Evolutionary conservation across 495 filamentous ascomycete species (phyloP), one percentile per base, ranked within the genome.

Genomic region (Lasiosphaeria ovina): DNA sequence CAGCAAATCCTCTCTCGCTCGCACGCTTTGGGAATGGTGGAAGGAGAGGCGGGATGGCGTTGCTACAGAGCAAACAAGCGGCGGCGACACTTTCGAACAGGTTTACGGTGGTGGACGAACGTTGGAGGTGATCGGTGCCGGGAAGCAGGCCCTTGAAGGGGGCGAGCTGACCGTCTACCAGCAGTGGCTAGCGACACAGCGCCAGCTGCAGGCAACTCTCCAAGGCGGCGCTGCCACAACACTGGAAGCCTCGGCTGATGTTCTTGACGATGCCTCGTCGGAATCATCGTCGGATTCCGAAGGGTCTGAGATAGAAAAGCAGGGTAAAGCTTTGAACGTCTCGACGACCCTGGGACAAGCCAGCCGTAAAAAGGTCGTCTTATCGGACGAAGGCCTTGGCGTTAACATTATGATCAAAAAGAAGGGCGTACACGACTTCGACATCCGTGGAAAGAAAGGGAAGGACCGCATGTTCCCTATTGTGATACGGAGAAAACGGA

Each of bases 391-490:
- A 65, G 94, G 97, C 59, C 76, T 98, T 0, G 94, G 94, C 6
- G 84, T 98, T 61, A 96, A 93, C 66, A 82, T 99, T 59, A 79
- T 99, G 5, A 77, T 98, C n/a, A 89, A 93, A 44, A 84, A 89
- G 35, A 92, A 93, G 66, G 88, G 86, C 16, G 83, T 95, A 16
- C 90, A 92, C 70, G 94, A 99, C 71, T 99, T 88, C 60, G 91
- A 96, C 66, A 90, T 97, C 6, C 83, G 90, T n/a, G 88, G 88
- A 14, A 96, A 96, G 67, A 97, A 92, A 71, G 95, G 94, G 17
- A 82, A 92, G 36, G 95, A 98, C 65, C 87, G 90, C 62, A 90
- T 94, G 84, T 98, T 96, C 64, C 94, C 94, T 0, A 88, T 92
- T 51, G 87, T 93, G 14, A 84, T 90, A 40, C 83, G 89, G 38